phyloP scores from a whole-genome alignment of 2,329 filamentous ascomycete species.

The Fusarium sp. region DNA sequence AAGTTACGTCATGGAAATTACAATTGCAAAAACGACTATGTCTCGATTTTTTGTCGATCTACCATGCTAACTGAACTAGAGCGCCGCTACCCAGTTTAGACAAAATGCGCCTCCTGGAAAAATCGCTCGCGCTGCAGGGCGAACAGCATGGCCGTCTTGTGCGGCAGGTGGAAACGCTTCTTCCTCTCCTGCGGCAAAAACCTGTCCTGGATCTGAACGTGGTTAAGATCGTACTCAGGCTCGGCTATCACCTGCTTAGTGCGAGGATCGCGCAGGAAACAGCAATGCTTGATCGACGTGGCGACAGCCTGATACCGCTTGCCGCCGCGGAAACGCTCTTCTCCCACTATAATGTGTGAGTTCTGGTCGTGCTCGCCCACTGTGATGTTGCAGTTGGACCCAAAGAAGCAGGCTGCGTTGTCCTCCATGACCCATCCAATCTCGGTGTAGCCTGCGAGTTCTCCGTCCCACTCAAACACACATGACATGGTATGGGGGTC shows the following conservation, averaged over 20 bases:
- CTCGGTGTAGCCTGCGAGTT: constrained; percentile 41
- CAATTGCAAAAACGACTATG: not conserved
- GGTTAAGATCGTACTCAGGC: constrained; percentile 33
- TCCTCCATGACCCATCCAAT: constrained; percentile 42
- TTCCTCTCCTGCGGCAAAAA: constrained; percentile 41
- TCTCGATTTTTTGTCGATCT: not conserved
- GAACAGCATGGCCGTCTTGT: constrained; percentile 42
- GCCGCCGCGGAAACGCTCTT: constrained; percentile 39
- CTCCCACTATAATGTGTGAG: constrained; percentile 40
- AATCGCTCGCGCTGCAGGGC: constrained; percentile 41
- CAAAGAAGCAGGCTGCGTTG: constrained; percentile 41
- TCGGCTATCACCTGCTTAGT: constrained; percentile 40
- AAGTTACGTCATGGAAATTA: constrained; percentile 5
- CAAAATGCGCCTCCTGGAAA: constrained; percentile 40
- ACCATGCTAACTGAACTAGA: not conserved
- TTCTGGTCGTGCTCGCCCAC: constrained; percentile 43
- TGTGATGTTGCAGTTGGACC: constrained; percentile 38
- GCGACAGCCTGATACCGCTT: constrained; percentile 40
- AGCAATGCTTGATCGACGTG: constrained; percentile 41
- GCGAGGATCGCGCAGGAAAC: constrained; percentile 40
- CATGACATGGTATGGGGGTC: constrained; percentile 42
- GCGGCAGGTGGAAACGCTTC: constrained; percentile 41
- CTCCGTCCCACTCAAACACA: constrained; percentile 41
- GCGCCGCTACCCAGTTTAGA: not conserved
- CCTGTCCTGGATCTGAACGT: constrained; percentile 38